These are phyloP conservation scores for Dothideomycetes sp. DNA, from an alignment of 2,329 filamentous ascomycete species.

Conservation along the genomic window DNA sequence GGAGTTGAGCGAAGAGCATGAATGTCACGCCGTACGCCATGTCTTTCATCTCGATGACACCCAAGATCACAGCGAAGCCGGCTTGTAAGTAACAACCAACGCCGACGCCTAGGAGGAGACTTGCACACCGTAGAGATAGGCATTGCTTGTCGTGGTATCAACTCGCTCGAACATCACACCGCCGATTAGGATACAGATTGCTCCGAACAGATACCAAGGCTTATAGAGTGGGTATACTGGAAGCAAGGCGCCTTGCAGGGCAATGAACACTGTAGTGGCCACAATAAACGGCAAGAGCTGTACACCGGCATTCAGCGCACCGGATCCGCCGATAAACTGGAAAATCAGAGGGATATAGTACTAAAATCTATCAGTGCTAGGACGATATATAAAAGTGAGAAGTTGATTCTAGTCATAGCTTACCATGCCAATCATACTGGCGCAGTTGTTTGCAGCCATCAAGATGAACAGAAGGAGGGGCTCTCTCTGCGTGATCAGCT, in stretches of 20 bases:
- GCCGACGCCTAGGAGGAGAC: no score
- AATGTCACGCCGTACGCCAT: neutral
- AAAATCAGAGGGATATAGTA: slow-evolving; percentile 50
- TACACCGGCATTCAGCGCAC: slow-evolving; percentile 32
- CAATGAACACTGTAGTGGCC: slow-evolving; percentile 27
- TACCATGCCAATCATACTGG: slow-evolving; percentile 1
- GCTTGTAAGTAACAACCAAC: no score
- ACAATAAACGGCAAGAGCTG: slow-evolving; percentile 35
- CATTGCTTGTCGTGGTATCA: slow-evolving; percentile 13
- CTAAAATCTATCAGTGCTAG: no score
- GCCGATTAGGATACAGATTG: slow-evolving; percentile 29
- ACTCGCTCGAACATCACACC: slow-evolving; percentile 27
- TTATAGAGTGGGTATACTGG: slow-evolving; percentile 31
- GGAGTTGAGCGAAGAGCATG: slow-evolving; percentile 6
- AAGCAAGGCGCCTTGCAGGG: slow-evolving; percentile 33
- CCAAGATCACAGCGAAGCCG: neutral
- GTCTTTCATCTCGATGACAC: neutral
- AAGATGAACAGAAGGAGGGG: slow-evolving; percentile 37
- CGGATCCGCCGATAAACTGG: slow-evolving; percentile 40
- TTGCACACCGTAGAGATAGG: slow-evolving; percentile 21
- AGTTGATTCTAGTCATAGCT: neutral
- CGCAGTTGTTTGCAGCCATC: slow-evolving; percentile 29
- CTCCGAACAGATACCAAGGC: slow-evolving; percentile 33
- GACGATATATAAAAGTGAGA: neutral
- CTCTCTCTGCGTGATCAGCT: slow-evolving; percentile 34